Conservation (phyloP, 2,329 filamentous ascomycete species). For the Diaporthe caulivora region DNA sequence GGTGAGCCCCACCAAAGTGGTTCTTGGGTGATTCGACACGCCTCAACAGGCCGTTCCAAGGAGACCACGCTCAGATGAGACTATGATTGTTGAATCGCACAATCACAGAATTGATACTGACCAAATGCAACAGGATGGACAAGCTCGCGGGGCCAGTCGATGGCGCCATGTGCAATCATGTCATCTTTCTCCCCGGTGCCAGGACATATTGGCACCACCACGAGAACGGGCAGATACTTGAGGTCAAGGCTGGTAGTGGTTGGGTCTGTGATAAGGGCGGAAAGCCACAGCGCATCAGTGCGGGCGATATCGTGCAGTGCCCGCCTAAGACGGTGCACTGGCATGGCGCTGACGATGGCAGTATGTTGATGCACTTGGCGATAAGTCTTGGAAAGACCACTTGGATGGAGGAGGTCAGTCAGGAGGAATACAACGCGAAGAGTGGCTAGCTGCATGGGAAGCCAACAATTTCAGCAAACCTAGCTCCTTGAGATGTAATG, state of each 20-base stretch:
- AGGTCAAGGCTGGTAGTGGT: conserved; percentile 54
- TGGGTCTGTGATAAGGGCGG: conserved; percentile 57
- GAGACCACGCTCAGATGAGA: no score
- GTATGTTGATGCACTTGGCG: conserved; percentile 55
- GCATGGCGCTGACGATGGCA: conserved; percentile 57
- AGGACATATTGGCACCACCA: conserved; percentile 60
- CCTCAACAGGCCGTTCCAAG: neutral
- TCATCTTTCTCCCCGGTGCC: conserved; percentile 57
- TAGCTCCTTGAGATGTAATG: neutral
- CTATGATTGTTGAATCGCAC: neutral
- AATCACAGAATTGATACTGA: neutral
- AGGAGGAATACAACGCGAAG: conserved; percentile 50
- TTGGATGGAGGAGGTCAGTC: conserved; percentile 52
- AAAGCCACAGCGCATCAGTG: conserved; percentile 50
- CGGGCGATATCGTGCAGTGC: conserved; percentile 56
- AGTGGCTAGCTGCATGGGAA: neutral
- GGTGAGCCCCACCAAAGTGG: neutral
- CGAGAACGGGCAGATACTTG: conserved; percentile 57
- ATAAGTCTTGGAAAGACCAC: conserved; percentile 52
- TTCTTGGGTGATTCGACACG: neutral
- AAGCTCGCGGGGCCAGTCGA: conserved; percentile 26
- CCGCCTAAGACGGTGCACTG: conserved; percentile 57
- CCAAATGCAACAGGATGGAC: conserved; percentile 25
- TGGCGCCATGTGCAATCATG: conserved; percentile 43
- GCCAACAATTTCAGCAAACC: neutral